A percentile compares a stretch with the other conserved stretches of the same genome.
phyloP scores from a whole-genome alignment of 768 basidiomycete species.

The Suillus bovinus region DNA sequence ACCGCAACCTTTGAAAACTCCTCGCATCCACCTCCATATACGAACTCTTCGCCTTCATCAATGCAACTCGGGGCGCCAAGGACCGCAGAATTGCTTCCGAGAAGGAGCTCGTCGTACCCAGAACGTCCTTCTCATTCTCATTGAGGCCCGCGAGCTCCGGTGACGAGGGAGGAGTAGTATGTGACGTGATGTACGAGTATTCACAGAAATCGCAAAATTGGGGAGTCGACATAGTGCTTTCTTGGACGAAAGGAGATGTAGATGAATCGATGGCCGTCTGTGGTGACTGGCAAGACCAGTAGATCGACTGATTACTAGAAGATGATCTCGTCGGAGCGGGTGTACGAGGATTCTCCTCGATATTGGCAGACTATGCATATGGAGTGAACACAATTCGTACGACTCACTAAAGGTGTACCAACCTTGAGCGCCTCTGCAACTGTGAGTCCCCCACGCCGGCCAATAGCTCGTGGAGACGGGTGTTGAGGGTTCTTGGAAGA shows the following conservation, averaged over 20 bases:
- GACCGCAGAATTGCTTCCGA: constrained; percentile 2
- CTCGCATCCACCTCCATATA: not conserved
- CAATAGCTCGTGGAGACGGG: constrained; percentile 17
- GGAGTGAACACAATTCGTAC: not conserved
- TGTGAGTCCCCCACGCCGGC: constrained; percentile 22
- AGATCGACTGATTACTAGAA: constrained; percentile 10
- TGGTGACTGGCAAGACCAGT: constrained; percentile 16
- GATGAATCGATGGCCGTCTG: constrained; percentile 4
- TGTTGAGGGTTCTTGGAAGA: constrained; percentile 9
- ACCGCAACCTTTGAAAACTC: constrained; percentile 1
- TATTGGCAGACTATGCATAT: not conserved
- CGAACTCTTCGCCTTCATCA: not conserved
- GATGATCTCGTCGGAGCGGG: not conserved
- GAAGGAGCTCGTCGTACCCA: not conserved
- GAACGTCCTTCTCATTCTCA: constrained; percentile 9
- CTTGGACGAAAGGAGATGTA: constrained; percentile 5
- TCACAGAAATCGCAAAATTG: constrained; percentile 28
- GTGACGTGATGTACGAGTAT: constrained; percentile 33
- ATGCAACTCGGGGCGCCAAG: not conserved
- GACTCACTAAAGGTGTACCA: not conserved
- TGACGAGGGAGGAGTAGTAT: constrained; percentile 31
- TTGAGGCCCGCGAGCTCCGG: constrained; percentile 18
- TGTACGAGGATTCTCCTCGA: not conserved
- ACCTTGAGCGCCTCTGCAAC: constrained; percentile 16
- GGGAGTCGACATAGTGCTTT: constrained; percentile 11